Conservation (phyloP, 306 rosid genomes). For the Sicyos edulis region DNA sequence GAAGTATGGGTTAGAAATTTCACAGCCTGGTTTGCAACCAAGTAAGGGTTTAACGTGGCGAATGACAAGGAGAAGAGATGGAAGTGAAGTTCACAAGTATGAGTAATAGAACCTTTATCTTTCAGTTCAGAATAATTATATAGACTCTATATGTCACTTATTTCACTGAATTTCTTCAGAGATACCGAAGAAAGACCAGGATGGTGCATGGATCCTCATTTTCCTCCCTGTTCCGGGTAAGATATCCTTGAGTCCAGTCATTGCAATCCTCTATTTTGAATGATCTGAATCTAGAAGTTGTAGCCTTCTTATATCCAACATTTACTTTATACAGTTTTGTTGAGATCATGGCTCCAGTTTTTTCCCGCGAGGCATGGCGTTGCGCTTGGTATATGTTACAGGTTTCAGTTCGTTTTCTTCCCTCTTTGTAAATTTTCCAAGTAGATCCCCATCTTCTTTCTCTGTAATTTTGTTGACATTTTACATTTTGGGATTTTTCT, state of each 20-base stretch:
- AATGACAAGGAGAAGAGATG: conserved; percentile 90
- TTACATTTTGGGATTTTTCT: not conserved
- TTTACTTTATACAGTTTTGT: conserved; percentile 54
- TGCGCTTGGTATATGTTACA: conserved; percentile 97
- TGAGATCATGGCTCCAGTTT: conserved; percentile 98
- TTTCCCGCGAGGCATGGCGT: conserved; percentile 95
- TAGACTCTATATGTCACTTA: not conserved
- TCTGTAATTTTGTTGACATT: not conserved
- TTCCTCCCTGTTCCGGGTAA: conserved; percentile 98
- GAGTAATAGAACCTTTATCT: conserved; percentile 24
- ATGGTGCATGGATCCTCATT: conserved; percentile 81
- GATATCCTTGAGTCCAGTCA: conserved; percentile 17
- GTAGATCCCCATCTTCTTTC: conserved; percentile 11
- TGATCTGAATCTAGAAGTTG: not conserved
- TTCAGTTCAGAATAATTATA: not conserved
- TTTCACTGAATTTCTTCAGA: conserved; percentile 35
- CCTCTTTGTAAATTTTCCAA: not conserved
- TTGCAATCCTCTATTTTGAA: not conserved
- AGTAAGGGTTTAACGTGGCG: conserved; percentile 80
- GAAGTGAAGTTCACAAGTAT: conserved; percentile 93
- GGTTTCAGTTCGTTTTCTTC: conserved; percentile 32
- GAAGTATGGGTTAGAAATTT: conserved; percentile 91
- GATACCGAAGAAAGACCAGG: conserved; percentile 80
- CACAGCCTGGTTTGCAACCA: conserved; percentile 95
- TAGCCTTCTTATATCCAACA: not conserved